Evolutionary conservation across 2,329 filamentous ascomycete species (phyloP), one percentile per base, ranked within the genome.

Genomic region (Arthrinium phaeospermum): DNA sequence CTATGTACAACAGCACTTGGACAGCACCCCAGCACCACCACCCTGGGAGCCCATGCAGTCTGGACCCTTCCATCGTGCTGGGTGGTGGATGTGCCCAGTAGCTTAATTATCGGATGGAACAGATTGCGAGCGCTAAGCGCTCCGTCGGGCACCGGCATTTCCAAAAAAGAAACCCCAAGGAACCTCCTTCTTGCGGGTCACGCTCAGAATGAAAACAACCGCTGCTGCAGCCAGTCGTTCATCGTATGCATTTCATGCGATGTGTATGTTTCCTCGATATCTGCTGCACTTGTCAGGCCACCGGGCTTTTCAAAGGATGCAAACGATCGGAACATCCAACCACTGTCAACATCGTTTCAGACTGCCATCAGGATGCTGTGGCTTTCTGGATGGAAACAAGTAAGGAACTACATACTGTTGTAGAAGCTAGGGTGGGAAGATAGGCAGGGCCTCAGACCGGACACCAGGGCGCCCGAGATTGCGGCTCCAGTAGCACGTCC

Each of bases 381-480:
- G 57, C 34, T 24, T 64, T 41, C 7, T 64, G 34, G 24, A 61
- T 0, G 34, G 34, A 34, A 61, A 30, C 53, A 61, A 61, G 53
- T 8, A 30, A 13, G 51, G 49, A 51, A 27, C 37, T 45, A n/a
- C n/a, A n/a, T n/a, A 30, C 27, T 30, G 27, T 2, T 30, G 27
- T 30, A 22, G 19, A 10, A 22, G 46, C 30, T 61, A 61, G 53
- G 30, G 53, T 61, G 37, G 53, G 53, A 61, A 64, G 57, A 64
- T 64, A 64, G 57, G 30, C 57, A 64, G 57, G 57, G 57, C 57
- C 57, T 64, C 57, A 64, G 57, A 64, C 57, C 57, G 57, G 57
- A 41, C 57, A 34, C 16, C 30, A 64, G 6, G 34, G 19, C n/a
- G 57, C 19, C 57, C 57, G 57, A 64, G 30, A 64, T 64, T 64